phyloP scores from a whole-genome alignment of 148 eudicot genomes.

The Nepenthes mirabilis region DNA sequence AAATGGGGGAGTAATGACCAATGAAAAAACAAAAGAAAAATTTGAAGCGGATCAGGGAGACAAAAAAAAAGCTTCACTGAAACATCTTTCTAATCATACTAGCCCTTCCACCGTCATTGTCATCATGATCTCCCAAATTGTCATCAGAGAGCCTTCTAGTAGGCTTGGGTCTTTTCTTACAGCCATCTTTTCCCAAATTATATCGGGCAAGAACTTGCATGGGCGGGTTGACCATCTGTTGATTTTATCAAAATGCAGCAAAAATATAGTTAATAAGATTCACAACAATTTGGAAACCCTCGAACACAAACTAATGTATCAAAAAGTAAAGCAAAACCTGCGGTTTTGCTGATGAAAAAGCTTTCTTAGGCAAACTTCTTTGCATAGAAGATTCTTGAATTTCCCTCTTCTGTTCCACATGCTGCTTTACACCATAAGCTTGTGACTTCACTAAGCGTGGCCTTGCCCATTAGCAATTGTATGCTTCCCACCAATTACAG shows the following conservation, averaged over 20 bases:
- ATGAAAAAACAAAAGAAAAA: no score
- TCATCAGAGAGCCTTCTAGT: constrained; percentile 26
- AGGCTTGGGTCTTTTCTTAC: constrained; percentile 36
- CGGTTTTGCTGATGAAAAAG: constrained; percentile 22
- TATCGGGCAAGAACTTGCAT: constrained; percentile 22
- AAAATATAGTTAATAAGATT: background rate
- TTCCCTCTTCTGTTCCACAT: constrained; percentile 26
- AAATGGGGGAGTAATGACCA: no score
- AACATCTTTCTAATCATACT: constrained; percentile 41
- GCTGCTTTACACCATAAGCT: constrained; percentile 18
- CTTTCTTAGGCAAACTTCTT: constrained; percentile 20
- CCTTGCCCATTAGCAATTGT: constrained; percentile 22
- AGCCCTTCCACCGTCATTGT: constrained; percentile 16
- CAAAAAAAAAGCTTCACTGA: constrained; percentile 23
- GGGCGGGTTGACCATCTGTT: constrained; percentile 36
- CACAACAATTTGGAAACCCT: background rate
- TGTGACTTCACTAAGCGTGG: constrained; percentile 25
- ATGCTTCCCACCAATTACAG: constrained; percentile 24
- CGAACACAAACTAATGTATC: constrained; percentile 1
- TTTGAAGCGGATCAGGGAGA: no score
- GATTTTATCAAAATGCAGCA: background rate
- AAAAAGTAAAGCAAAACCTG: constrained; percentile 32
- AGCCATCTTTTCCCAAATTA: constrained; percentile 27
- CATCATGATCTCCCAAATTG: constrained; percentile 8
- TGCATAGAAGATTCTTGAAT: constrained; percentile 21